Evolutionary conservation across 495 filamentous ascomycete species (phyloP).

Genomic region (Ascodesmis nigricans): DNA sequence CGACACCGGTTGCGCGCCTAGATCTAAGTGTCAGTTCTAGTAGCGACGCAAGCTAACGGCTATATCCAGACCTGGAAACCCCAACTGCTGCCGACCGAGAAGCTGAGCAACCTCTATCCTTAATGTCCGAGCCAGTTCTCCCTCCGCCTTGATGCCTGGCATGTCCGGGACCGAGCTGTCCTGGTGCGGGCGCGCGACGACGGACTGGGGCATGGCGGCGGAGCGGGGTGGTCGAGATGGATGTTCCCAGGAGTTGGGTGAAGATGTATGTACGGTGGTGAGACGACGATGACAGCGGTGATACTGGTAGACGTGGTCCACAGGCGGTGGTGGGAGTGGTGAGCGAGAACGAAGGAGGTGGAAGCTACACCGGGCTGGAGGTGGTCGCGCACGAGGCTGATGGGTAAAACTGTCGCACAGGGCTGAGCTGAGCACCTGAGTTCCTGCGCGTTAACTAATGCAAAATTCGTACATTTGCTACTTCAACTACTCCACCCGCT

Average conservation of each 20-base stretch:
- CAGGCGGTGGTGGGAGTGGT: constrained; percentile 2
- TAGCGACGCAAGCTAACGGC: not conserved
- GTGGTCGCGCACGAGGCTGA: no score
- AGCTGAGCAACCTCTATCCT: constrained; percentile 54
- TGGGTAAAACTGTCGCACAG: no score
- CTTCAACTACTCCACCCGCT: no score
- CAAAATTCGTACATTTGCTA: no score
- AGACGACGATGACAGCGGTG: not conserved
- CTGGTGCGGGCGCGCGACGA: constrained; percentile 36
- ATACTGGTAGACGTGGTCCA: not conserved
- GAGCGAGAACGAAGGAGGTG: constrained; percentile 4
- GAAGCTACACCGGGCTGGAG: no score
- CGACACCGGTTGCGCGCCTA: constrained; percentile 84
- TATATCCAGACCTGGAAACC: constrained; percentile 36
- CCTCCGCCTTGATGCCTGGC: constrained; percentile 44
- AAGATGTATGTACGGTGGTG: constrained; percentile 1
- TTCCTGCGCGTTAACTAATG: no score
- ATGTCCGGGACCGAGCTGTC: constrained; percentile 22
- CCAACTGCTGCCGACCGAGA: constrained; percentile 38
- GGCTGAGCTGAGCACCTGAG: no score
- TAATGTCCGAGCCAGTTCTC: constrained; percentile 34
- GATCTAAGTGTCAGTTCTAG: not conserved
- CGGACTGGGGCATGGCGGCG: constrained; percentile 67
- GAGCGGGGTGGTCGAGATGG: constrained; percentile 42
- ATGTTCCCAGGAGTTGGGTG: constrained; percentile 19